Conservation (phyloP, 495 filamentous ascomycete genomes). For the Neurospora sp. region DNA sequence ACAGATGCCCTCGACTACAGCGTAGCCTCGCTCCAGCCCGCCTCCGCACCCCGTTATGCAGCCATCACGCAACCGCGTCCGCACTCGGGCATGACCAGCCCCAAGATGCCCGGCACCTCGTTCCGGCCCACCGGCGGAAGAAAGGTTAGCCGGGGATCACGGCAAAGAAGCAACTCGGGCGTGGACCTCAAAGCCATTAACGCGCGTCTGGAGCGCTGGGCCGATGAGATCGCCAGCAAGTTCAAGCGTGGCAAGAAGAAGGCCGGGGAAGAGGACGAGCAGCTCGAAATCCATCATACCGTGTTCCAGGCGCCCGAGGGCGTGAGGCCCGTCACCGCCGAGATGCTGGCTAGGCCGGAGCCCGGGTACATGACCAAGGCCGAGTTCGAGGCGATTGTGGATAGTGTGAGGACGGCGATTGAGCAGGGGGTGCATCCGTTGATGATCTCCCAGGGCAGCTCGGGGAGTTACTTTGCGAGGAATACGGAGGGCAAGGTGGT, state of each 20-base stretch:
- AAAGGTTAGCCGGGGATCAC: neutral
- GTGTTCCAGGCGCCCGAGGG: conserved; percentile 91
- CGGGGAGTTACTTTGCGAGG: conserved; percentile 93
- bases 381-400: conserved; percentile 82
- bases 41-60: conserved; percentile 60
- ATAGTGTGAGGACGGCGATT: conserved; percentile 82
- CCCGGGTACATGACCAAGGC: conserved; percentile 54
- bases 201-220: conserved; percentile 90
- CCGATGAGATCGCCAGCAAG: conserved; percentile 93
- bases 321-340: conserved; percentile 64
- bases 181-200: conserved; percentile 99
- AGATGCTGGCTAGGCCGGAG: conserved; percentile 51
- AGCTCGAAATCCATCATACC: conserved; percentile 90
- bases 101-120: conserved; percentile 19
- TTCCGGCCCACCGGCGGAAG: conserved; percentile 38
- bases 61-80: conserved; percentile 51
- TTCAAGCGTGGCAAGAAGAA: conserved; percentile 85
- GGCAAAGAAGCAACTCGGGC: conserved; percentile 64
- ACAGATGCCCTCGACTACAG: conserved; percentile 48
- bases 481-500: conserved; percentile 88
- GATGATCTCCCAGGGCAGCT: conserved; percentile 94
- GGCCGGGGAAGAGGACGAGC: conserved; percentile 60
- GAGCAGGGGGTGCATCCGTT: conserved; percentile 85
- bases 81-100: conserved; percentile 48
- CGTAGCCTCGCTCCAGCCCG: conserved; percentile 47